Evolutionary conservation across 2,329 filamentous ascomycete species (phyloP), one percentile per base, ranked within the genome.

Genomic region (Didymella pinodella): DNA sequence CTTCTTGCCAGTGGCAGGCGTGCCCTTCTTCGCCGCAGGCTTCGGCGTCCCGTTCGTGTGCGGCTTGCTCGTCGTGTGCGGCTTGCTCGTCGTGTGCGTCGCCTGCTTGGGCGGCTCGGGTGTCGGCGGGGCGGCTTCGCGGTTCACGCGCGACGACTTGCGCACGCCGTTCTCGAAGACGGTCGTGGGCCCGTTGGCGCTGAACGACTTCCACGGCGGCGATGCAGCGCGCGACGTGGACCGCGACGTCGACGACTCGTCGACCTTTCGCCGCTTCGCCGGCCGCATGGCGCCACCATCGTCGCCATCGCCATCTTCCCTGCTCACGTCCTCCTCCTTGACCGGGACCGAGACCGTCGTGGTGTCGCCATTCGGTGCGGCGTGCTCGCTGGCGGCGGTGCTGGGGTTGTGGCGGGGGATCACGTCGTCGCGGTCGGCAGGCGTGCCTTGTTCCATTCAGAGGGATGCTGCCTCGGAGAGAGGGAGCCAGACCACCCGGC

Each of bases 191-290:
- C 95, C 95, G 28, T 96, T 91, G 40, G 90, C 92, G 59, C 85
- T 85, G 63, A 91, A 85, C 71, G 88, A 91, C 81, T 95, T 98
- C 95, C 95, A 99, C 22, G 95, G 95, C 65, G 95, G 95, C 63
- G 94, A 98, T 60, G 85, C 83, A 52, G 81, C 80, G 79, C 81
- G 77, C 62, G 81, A 75, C 12, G 69, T 64, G 4, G 76, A 74
- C 51, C 73, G 75, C 47, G 69, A 60, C 12, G 49, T 43, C 11
- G 50, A 46, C 32, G 56, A 50, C 25, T 50, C 50, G 63, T 79
- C 75, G 34, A 80, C 75, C 74, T 87, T 87, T 62, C 87, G 88
- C 73, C 89, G 86, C 77, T 93, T 93, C 16, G 82, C 77, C 26
- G 76, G 71, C 29, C 76, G 69, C 67, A 40, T 40, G 36, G 20